These are phyloP conservation scores for Solanum appendiculatum DNA, from an alignment of 257 asterid genomes.

Conservation along the genomic window DNA sequence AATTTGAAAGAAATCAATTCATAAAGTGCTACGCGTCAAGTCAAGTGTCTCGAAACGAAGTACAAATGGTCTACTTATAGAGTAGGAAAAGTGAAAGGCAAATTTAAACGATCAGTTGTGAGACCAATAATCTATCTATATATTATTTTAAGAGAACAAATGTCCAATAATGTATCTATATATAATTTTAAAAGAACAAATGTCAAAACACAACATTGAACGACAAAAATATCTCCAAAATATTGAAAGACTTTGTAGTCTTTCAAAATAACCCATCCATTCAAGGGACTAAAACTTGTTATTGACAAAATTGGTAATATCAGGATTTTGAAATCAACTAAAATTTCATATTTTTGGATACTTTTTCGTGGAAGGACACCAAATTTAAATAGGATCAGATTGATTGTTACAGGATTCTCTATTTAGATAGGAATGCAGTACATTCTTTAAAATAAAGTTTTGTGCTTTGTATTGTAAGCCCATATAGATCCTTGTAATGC, in stretches of 20 bases:
- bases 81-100: not conserved
- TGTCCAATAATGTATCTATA: not conserved
- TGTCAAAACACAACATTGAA: not conserved
- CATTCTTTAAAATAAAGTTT: not conserved
- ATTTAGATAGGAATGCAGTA: not conserved
- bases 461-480: not conserved
- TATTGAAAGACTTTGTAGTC: not conserved
- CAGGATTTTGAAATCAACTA: not conserved
- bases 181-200: not conserved
- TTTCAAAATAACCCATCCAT: not conserved
- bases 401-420: not conserved
- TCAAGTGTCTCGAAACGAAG: not conserved
- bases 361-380: not conserved
- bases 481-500: not conserved
- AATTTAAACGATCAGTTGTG: not conserved
- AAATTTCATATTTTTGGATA: not conserved
- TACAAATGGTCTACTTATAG: not conserved
- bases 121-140: not conserved
- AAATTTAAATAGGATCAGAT: not conserved
- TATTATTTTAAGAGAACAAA: not conserved
- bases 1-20: not conserved
- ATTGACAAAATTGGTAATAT: not conserved
- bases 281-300: not conserved
- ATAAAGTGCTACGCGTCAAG: not conserved
- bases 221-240: not conserved